Evolutionary conservation across 2,329 filamentous ascomycete genomes (phyloP).

Genomic region (Onygenales sp.): DNA sequence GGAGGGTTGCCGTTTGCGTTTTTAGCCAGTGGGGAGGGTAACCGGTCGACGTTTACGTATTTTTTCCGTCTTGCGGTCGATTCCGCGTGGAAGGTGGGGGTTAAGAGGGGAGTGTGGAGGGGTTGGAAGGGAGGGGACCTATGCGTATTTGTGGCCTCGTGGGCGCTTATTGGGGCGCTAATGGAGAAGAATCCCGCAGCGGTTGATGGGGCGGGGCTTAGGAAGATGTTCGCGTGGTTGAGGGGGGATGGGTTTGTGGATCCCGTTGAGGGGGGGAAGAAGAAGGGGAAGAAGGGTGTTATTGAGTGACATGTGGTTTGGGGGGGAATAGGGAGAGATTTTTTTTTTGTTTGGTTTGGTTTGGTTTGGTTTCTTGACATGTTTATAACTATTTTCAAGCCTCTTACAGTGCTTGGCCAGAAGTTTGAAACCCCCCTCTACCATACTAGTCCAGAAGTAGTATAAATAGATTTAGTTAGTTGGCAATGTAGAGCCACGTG

Average conservation of each 20-base stretch:
- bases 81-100: constrained; percentile 84
- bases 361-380: too few relatives aligned
- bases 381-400: too few relatives aligned
- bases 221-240: constrained; percentile 65
- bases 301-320: constrained; percentile 1
- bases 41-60: constrained; percentile 57
- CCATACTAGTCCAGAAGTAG: too few relatives aligned
- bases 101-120: constrained; percentile 81
- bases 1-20: constrained; percentile 74
- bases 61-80: constrained; percentile 69
- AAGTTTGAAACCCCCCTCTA: too few relatives aligned
- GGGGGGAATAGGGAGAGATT: neutral
- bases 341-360: neutral
- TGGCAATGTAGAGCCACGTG: too few relatives aligned
- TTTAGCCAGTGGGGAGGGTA: constrained; percentile 44
- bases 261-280: constrained; percentile 44
- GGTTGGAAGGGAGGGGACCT: constrained; percentile 77
- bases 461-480: too few relatives aligned
- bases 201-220: constrained; percentile 55
- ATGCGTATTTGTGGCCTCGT: constrained; percentile 66
- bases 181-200: constrained; percentile 64
- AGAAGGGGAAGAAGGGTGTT: constrained; percentile 20
- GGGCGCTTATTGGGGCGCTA: constrained; percentile 68
- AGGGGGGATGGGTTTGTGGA: constrained; percentile 69
- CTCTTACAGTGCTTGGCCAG: too few relatives aligned